phyloP scores from a whole-genome alignment of 2,329 filamentous ascomycete genomes.

The Clathrospora elynae region DNA sequence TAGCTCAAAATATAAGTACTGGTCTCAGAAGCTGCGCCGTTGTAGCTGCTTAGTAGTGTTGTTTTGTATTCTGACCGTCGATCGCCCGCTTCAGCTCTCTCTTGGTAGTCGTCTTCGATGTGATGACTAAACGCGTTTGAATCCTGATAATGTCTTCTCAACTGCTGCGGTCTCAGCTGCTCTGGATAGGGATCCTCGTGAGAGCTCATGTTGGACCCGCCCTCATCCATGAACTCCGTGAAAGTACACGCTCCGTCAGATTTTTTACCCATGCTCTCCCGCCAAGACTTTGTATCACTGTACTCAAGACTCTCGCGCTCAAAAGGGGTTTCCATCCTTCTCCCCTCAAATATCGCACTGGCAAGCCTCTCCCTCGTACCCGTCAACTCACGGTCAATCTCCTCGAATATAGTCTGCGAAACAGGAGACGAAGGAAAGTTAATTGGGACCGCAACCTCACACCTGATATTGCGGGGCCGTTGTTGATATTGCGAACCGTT shows the following conservation, averaged over 20 bases:
- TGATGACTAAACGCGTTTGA: background rate
- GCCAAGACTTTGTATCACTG: background rate
- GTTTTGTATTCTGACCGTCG: background rate
- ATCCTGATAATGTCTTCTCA: background rate
- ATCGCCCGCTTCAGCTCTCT: background rate
- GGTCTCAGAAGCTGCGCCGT: slow-evolving; percentile 1
- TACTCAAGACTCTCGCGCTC: background rate
- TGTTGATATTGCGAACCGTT: slow-evolving; percentile 1
- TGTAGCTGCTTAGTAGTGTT: slow-evolving; percentile 1
- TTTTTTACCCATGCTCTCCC: background rate
- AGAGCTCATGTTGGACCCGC: background rate
- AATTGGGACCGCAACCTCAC: background rate
- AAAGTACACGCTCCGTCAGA: background rate
- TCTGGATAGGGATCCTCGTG: background rate
- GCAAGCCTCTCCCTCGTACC: slow-evolving; percentile 6
- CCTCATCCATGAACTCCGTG: background rate
- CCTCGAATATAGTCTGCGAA: slow-evolving; percentile 1
- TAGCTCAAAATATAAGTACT: background rate
- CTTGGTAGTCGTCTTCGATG: background rate
- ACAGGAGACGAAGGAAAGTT: background rate
- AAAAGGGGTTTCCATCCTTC: background rate
- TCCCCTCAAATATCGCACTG: background rate
- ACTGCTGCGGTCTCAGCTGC: background rate
- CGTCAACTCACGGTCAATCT: slow-evolving; percentile 5
- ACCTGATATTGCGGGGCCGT: background rate